These are phyloP conservation scores for Pyropia yezoensis DNA, from an alignment of 23 red algal genomes.

Conservation along the genomic window DNA sequence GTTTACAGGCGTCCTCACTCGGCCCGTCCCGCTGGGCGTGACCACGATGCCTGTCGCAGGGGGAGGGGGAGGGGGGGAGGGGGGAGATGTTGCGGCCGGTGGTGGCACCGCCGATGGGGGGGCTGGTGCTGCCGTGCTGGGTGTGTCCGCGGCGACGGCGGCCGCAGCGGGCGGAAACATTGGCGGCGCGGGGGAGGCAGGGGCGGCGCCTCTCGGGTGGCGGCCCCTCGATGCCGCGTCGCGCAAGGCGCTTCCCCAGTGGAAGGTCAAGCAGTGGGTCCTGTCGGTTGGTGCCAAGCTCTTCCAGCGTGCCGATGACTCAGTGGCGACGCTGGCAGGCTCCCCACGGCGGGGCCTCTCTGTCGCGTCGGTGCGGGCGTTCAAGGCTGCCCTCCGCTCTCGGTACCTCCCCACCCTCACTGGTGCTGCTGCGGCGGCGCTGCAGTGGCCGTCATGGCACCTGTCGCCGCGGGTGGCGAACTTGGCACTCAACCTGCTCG, in stretches of 20 bases:
- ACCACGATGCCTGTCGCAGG: too few species aligned
- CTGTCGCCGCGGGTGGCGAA: conserved; percentile 59
- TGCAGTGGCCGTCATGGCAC: background rate
- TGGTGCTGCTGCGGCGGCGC: background rate
- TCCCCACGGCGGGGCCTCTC: background rate
- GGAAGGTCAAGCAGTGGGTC: conserved; percentile 33
- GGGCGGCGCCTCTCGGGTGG: too few species aligned
- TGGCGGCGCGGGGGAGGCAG: too few species aligned
- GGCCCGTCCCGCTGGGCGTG: background rate
- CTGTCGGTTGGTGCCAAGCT: background rate
- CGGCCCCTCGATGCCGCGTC: too few species aligned
- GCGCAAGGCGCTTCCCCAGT: background rate
- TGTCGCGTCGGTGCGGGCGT: background rate
- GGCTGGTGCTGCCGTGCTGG: too few species aligned
- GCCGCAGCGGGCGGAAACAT: too few species aligned
- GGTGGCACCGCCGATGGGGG: too few species aligned
- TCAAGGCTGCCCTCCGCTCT: background rate
- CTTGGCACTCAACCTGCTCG: conserved; percentile 56
- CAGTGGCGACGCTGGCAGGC: background rate
- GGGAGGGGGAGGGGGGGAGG: too few species aligned
- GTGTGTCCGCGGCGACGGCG: too few species aligned
- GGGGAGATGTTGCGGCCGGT: too few species aligned
- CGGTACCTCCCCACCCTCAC: background rate
- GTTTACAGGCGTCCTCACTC: conserved; percentile 14
- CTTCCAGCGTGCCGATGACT: conserved; percentile 15